Evolutionary conservation across 164 flowering plant species (phyloP), one percentile per base, ranked within the genome.

Genomic region (Tetrastigma voinierianum): DNA sequence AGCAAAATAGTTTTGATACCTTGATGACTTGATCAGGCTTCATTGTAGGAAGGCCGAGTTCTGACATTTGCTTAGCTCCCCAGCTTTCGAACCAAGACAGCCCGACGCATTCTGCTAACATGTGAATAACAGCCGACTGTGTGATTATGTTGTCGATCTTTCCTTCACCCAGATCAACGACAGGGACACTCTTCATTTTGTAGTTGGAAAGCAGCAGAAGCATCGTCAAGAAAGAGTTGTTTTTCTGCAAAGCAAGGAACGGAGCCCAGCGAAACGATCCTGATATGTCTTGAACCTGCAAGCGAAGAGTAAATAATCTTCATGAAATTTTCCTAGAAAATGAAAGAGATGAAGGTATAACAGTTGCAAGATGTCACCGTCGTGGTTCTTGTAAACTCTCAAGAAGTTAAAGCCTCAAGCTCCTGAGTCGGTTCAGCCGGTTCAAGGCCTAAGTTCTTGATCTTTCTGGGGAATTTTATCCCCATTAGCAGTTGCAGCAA

Each of bases 231-330:
- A 93, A 90, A 59, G 95, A 83, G 76, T 96, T 90, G 1, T 88
- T 75, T 24, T 72, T 80, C 79, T 90, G 96, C 78, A 93, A 72
- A n/a, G 98, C 96, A 46, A 96, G 94, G 77, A 96, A 96, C 23
- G 99, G 99, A 2, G 98, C 99, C 99, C 99, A 96, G 0, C 99
- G 90, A 68, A 96, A 96, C 25, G 96, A 82, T 57, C 99, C 99
- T 17, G 96, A 82, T 12, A 96, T 93, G 59, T 96, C 99, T 57
- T 72, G 71, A 60, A 96, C 99, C 99, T 96, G 88, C 23, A 65
- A 25, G 53, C 4, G 14, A 49, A 3, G 61, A 67, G 12, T 56
- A 15, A 66, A 67, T 40, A 25, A 17, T 10, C 8, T 7, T 18
- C 1, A 18, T 20, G 2, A 24, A 17, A 32, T 17, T 25, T 1